These are phyloP conservation scores for Fusarium sp. DNA, from an alignment of 2,329 filamentous ascomycete genomes.

Conservation along the genomic window DNA sequence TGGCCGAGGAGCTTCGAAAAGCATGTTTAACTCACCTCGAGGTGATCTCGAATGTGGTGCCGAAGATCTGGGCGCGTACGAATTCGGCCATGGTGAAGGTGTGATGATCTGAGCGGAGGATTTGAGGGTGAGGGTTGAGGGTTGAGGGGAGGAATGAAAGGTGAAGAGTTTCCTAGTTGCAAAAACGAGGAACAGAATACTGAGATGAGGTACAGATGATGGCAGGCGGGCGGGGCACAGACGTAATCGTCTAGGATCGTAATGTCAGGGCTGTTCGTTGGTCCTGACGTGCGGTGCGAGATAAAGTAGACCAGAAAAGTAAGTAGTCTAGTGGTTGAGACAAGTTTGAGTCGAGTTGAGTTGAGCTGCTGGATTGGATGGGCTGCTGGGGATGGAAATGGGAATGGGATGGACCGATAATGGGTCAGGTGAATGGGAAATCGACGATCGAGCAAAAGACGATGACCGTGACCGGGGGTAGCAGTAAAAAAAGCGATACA, in stretches of 20 bases:
- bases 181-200: slow-evolving; percentile 34
- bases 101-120: slow-evolving; percentile 21
- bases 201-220: slow-evolving; percentile 29
- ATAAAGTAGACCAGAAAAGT: slow-evolving; percentile 33
- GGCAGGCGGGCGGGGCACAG: slow-evolving; percentile 30
- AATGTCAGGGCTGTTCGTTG: slow-evolving; percentile 23
- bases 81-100: slow-evolving; percentile 92
- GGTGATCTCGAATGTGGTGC: slow-evolving; percentile 99
- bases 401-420: slow-evolving; percentile 45
- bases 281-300: slow-evolving; percentile 32
- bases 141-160: slow-evolving; percentile 7
- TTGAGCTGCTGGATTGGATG: slow-evolving; percentile 32
- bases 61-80: slow-evolving; percentile 98
- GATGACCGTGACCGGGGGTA: slow-evolving; percentile 35
- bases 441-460: slow-evolving; percentile 43
- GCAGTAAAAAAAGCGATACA: slow-evolving; percentile 39
- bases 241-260: slow-evolving; percentile 36
- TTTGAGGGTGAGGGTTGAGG: slow-evolving; percentile 13
- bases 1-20: neutral
- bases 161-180: slow-evolving; percentile 29
- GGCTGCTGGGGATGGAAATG: slow-evolving; percentile 37
- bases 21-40: slow-evolving; percentile 76
- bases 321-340: slow-evolving; percentile 15
- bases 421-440: slow-evolving; percentile 46
- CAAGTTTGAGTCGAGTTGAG: neutral